Evolutionary conservation across 495 filamentous ascomycete species (phyloP), one percentile per base, ranked within the genome.

Genomic region (Barbatosphaeria neglecta): DNA sequence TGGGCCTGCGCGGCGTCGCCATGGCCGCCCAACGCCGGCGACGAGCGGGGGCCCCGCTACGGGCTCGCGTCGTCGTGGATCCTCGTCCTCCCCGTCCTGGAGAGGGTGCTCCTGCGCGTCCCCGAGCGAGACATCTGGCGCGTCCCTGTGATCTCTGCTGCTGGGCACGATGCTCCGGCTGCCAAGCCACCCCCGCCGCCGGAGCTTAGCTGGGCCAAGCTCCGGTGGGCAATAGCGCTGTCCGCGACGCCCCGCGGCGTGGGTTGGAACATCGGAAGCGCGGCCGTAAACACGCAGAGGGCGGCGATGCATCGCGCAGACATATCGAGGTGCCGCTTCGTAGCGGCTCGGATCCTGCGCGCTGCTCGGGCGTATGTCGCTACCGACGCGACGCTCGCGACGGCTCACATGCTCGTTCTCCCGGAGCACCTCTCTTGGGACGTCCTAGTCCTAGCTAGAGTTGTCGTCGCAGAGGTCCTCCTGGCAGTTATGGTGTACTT

Each of bases 191-290:
- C 7, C 4, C 9, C 42, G 1, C 48, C 46, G 11, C 25, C 9
- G 9, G 53, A 55, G 27, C 39, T 44, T 4, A 44, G 16, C 11
- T 42, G 33, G 43, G 38, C 7, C 2, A 55, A 55, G 44, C 10
- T 51, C 0, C 25, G 49, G 37, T 47, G 49, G 49, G 43, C 41
- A 3, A 18, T 50, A 11, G 22, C 11, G 8, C 10, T 55, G 17
- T 11, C 47, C 2, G 16, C 40, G 10, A 55, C 53, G 22, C 53
- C 53, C 4, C 22, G 53, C 4, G 53, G 25, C 8, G 49, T 55
- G 16, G 53, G 53, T 19, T 55, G 53, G 53, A 52, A 52, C 41
- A 50, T 55, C 18, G 49, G 49, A 13, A 33, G 46, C 15, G 0
- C 39, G 31, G 16, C 10, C 9, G 3, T 49, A 6, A 55, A 55